Evolutionary conservation across 1,284 basidiomycete genomes (phyloP), one percentile per base, ranked within the genome.

Genomic region (Tilletia caries): DNA sequence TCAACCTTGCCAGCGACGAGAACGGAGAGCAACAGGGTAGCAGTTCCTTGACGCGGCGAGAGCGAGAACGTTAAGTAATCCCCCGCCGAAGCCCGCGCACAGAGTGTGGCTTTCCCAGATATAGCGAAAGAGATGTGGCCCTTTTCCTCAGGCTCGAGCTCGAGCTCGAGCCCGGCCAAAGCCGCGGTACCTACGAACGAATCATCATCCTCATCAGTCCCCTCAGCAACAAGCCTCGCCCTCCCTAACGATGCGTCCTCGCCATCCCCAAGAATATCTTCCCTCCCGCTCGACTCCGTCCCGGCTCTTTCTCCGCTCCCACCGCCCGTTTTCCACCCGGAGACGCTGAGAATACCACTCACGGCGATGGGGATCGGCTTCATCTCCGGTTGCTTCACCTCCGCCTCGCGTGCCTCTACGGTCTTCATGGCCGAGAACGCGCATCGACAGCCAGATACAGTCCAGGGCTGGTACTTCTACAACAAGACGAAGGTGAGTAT

Each of bases 381-480:
- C 3, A 34, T 75, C 15, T 78, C 79, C 18, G 81, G 80, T 20
- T 37, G 79, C n/a, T 52, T 75, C 27, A 75, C 68, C 1, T 69
- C 71, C 0, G 79, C 79, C 34, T 74, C 73, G 20, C 65, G 71
- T 15, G 77, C 80, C 3, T 73, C 71, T 6, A 70, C 80, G 25
- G 77, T 82, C 0, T 83, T 78, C 43, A 77, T 83, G 72, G 81
- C 81, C 0, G 81, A 83, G 67, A 83, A 83, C 70, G 80, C 81
- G 2, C 81, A 83, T 46, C 71, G 80, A 1, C 67, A 75, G 25
- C 81, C 81, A 2, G 75, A 76, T 44, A 83, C 81, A 15, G 80
- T 82, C 10, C 81, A 83, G 43, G 81, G 81, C 5, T 83, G 81
- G 81, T 83, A 81, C 71, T 83, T 83, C 65, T 83, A 83, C 73